A percentile compares a stretch with the other conserved stretches of the same genome.
Evolutionary conservation across 2,329 filamentous ascomycete genomes (phyloP).

Genomic region (Emergomyces pasteurianus): DNA sequence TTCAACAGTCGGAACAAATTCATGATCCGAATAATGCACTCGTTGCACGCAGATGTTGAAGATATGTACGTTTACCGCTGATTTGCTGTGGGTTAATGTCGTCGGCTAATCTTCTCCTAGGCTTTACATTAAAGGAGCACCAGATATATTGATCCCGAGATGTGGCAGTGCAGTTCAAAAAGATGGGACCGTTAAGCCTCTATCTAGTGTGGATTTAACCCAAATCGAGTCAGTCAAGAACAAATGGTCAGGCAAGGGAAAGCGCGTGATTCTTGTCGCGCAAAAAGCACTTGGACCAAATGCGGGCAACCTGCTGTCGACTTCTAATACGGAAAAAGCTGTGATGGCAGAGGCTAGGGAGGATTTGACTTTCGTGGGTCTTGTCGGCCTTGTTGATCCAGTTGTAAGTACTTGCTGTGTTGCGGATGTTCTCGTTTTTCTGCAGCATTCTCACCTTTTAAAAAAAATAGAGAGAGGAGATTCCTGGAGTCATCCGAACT

Average conservation of each 20-base stretch:
- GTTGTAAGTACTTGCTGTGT: slow-evolving; percentile 20
- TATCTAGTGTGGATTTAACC: slow-evolving; percentile 36
- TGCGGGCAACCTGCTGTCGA: slow-evolving; percentile 35
- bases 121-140: slow-evolving; percentile 63
- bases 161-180: slow-evolving; percentile 47
- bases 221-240: slow-evolving; percentile 52
- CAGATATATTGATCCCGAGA: slow-evolving; percentile 57
- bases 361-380: slow-evolving; percentile 42
- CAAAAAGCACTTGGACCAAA: slow-evolving; percentile 45
- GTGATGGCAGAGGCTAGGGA: slow-evolving; percentile 41
- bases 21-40: slow-evolving; percentile 54
- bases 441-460: background rate
- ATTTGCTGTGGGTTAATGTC: background rate
- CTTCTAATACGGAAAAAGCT: slow-evolving; percentile 44
- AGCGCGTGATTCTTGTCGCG: slow-evolving; percentile 55
- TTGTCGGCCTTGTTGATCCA: slow-evolving; percentile 49
- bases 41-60: slow-evolving; percentile 17
- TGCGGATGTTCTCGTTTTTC: background rate
- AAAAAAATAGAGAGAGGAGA: slow-evolving; percentile 37
- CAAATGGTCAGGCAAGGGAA: slow-evolving; percentile 55
- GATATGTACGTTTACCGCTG: slow-evolving; percentile 22
- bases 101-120: slow-evolving; percentile 17
- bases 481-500: slow-evolving; percentile 47
- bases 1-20: slow-evolving; percentile 82
- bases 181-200: slow-evolving; percentile 41